Evolutionary conservation across 495 filamentous ascomycete genomes (phyloP).

Genomic region (Annulohypoxylon maeteangense): DNA sequence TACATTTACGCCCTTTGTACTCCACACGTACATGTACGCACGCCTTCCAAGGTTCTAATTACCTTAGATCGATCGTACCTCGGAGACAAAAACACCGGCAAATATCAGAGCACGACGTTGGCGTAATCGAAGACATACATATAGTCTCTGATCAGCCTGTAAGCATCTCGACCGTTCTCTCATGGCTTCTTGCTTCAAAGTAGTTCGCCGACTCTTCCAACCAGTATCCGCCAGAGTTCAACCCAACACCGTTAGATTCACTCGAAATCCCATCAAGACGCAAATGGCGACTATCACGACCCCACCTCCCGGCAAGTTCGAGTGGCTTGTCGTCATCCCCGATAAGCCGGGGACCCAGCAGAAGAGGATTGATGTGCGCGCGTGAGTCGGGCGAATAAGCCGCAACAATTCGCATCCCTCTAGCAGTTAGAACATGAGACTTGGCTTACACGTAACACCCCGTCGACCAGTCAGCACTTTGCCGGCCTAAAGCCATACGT

Average conservation of each 20-base stretch:
- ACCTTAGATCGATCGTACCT: constrained; percentile 21
- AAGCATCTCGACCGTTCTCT: background rate
- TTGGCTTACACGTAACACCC: constrained; percentile 25
- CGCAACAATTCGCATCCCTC: background rate
- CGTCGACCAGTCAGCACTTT: constrained; percentile 64
- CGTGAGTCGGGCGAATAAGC: constrained; percentile 61
- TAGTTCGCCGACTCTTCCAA: constrained; percentile 31
- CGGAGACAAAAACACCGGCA: constrained; percentile 27
- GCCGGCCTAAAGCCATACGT: constrained; percentile 56
- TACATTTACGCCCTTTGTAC: constrained; percentile 2
- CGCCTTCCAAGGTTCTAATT: constrained; percentile 12
- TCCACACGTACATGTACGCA: constrained; percentile 1
- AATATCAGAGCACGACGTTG: constrained; percentile 26
- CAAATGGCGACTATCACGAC: constrained; percentile 56
- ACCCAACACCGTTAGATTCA: constrained; percentile 27
- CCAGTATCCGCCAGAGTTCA: constrained; percentile 22
- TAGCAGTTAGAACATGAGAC: background rate
- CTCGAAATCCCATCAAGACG: constrained; percentile 30
- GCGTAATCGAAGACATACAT: constrained; percentile 15
- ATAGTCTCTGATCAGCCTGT: background rate
- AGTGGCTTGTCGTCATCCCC: constrained; percentile 88
- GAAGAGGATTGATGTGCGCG: constrained; percentile 76
- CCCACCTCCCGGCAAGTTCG: constrained; percentile 61
- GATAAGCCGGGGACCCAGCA: constrained; percentile 74
- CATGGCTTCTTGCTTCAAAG: constrained; percentile 29